Percentiles rank a stretch among this genome's conserved stretches.
Evolutionary conservation across 2,329 filamentous ascomycete genomes (phyloP).

Genomic region (Aspergillaceae sp.): DNA sequence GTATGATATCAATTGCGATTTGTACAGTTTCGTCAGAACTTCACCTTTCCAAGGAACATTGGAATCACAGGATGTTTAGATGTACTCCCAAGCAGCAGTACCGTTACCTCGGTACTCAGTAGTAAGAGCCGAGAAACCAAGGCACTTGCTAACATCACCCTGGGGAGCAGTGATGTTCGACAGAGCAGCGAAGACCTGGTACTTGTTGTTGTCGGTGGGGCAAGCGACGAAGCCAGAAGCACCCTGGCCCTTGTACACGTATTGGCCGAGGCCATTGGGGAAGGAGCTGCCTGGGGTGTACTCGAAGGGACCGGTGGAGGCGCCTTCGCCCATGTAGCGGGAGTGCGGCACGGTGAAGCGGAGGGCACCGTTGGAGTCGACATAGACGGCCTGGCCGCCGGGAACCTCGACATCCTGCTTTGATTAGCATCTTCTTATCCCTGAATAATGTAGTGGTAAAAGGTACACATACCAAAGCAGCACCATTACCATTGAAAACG

Average conservation of each 20-base stretch:
- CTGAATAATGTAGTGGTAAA: too few species aligned
- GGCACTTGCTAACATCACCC: slow-evolving; percentile 30
- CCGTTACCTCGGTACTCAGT: slow-evolving; percentile 16
- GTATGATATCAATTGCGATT: too few species aligned
- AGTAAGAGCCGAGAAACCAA: slow-evolving; percentile 33
- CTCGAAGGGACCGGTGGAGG: slow-evolving; percentile 43
- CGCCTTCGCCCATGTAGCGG: slow-evolving; percentile 42
- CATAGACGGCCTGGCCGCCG: slow-evolving; percentile 55
- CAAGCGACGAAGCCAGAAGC: slow-evolving; percentile 39
- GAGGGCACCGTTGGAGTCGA: slow-evolving; percentile 46
- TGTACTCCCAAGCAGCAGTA: slow-evolving; percentile 36
- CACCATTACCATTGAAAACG: background rate
- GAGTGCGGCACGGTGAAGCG: slow-evolving; percentile 53
- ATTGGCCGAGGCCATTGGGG: slow-evolving; percentile 17
- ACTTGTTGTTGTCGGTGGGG: slow-evolving; percentile 23
- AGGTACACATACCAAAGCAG: background rate
- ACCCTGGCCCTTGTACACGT: slow-evolving; percentile 27
- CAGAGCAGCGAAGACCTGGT: slow-evolving; percentile 37
- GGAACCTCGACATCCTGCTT: slow-evolving; percentile 43
- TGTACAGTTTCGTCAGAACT: too few species aligned
- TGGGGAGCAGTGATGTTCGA: slow-evolving; percentile 33
- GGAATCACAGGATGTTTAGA: slow-evolving; percentile 12
- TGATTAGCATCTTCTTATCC: too few species aligned
- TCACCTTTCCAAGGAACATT: too few species aligned
- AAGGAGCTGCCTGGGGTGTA: slow-evolving; percentile 17